phyloP scores from a whole-genome alignment of 305 asterid species.

The Plantago coronopus region DNA sequence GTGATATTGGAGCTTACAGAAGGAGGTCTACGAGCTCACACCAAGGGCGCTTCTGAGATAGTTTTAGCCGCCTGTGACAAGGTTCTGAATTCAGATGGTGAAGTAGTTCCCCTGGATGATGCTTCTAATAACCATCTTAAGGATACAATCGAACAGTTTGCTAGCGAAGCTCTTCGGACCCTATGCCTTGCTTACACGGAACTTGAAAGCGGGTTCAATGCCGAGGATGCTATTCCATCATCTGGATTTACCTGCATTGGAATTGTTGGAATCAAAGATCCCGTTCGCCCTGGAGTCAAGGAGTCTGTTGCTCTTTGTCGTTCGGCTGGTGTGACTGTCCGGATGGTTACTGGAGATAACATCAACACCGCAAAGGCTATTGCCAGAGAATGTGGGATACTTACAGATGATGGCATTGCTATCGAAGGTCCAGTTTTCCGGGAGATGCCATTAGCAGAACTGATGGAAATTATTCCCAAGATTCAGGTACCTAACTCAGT shows the following conservation, averaged over 20 bases:
- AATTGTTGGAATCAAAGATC: conserved; percentile 90
- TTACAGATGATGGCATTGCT: conserved; percentile 80
- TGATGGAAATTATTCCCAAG: conserved; percentile 66
- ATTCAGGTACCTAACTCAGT: conserved; percentile 51
- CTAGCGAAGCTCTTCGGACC: conserved; percentile 82
- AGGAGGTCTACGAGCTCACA: conserved; percentile 63
- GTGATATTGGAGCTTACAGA: conserved; percentile 72
- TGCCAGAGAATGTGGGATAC: conserved; percentile 94
- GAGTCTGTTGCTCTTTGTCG: conserved; percentile 90
- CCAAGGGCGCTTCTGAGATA: conserved; percentile 92
- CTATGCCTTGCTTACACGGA: conserved; percentile 81
- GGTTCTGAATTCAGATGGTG: conserved; percentile 55
- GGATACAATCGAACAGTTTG: conserved; percentile 57
- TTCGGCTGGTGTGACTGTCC: conserved; percentile 77
- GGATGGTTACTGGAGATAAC: conserved; percentile 98
- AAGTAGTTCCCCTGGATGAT: conserved; percentile 57
- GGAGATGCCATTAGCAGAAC: conserved; percentile 64
- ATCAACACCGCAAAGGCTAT: conserved; percentile 91
- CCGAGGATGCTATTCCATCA: conserved; percentile 51
- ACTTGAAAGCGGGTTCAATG: conserved; percentile 55
- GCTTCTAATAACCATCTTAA: conserved; percentile 35
- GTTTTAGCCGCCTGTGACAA: conserved; percentile 74
- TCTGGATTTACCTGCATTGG: conserved; percentile 73
- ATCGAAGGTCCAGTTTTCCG: conserved; percentile 93
- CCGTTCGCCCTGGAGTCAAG: conserved; percentile 85